Base-by-base conservation (phyloP, 108 stramenopile species). In the Fragilaria crotonensis region DNA sequence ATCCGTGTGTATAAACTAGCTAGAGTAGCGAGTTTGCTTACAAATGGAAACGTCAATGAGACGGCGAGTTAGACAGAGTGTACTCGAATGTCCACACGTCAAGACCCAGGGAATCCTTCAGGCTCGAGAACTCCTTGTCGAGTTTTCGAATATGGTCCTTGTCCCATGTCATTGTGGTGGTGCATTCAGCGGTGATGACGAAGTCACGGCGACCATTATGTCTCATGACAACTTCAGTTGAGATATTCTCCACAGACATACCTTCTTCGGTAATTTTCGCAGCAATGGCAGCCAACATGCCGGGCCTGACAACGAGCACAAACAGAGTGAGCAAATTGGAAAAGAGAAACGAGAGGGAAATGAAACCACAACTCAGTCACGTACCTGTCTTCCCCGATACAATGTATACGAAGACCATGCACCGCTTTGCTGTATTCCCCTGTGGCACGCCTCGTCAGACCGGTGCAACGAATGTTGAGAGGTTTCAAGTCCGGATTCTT, bases 301-400 rank as follows among this genome's bases (percentile, higher is more conserved):
- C 90, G 1, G 86, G 78, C 70, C 84, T 85, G 30, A 0, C 2
- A n/a, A n/a, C n/a, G n/a, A n/a, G n/a, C n/a, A n/a, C n/a, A n/a
- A n/a, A n/a, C n/a, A n/a, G n/a, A n/a, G n/a, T n/a, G n/a, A n/a
- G 22, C 20, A 51, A 32, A 2, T 49, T 21, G 30, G 29, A 44
- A 45, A 47, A 21, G 27, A 60, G n/a, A 20, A n/a, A 63, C 18
- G 59, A 23, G 3, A 32, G 31, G 23, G 36, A 2, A 63, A 23
- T 36, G 27, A 31, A 20, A 36, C 20, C 22, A 48, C 2, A 11
- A 59, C 23, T 18, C 25, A 32, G 26, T 31, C 22, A 68, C 76
- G 66, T 70, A 87, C 87, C 72, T 69, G 60, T 92, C 90, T 26
- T 57, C 67, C 30, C 90, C 90, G n/a, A 86, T 83, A 52, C 82